Conservation (phyloP, 176 grass and related monocot species). For the Carex cristatella region DNA sequence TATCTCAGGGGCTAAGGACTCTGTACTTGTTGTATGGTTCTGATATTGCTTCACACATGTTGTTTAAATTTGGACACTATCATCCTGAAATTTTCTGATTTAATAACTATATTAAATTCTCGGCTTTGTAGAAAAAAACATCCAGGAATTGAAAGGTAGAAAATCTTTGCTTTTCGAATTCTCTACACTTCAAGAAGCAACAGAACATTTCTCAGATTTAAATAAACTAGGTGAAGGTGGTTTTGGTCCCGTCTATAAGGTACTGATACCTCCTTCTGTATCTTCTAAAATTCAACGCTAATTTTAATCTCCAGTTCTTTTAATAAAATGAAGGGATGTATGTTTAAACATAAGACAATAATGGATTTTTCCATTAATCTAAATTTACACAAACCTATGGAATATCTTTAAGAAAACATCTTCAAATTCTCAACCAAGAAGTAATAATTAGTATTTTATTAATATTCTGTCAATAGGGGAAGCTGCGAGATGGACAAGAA, state of each 20-base stretch:
- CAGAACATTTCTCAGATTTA: constrained; percentile 22
- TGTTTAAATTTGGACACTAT: not conserved
- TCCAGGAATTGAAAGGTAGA: constrained; percentile 19
- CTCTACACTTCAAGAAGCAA: constrained; percentile 26
- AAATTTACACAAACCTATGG: not conserved
- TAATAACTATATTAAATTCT: constrained; percentile 20
- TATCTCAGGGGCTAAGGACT: not conserved
- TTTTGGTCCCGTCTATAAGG: constrained; percentile 41
- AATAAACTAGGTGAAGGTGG: constrained; percentile 42
- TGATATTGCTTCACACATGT: not conserved
- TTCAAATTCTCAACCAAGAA: not conserved
- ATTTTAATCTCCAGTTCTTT: no score
- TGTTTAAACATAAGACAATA: not conserved
- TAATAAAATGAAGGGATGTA: not conserved
- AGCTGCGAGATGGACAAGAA: constrained; percentile 38
- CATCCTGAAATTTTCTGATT: not conserved
- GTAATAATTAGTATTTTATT: not conserved
- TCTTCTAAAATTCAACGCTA: not conserved
- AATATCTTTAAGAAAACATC: not conserved
- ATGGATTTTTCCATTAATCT: not conserved
- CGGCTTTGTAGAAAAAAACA: constrained; percentile 11
- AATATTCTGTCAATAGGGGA: constrained; percentile 9
- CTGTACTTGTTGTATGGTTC: not conserved
- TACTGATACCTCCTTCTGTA: not conserved
- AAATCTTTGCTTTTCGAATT: constrained; percentile 44